These are phyloP conservation scores for Ascochyta koolunga DNA, from an alignment of 2,329 filamentous ascomycete species.

Conservation along the genomic window DNA sequence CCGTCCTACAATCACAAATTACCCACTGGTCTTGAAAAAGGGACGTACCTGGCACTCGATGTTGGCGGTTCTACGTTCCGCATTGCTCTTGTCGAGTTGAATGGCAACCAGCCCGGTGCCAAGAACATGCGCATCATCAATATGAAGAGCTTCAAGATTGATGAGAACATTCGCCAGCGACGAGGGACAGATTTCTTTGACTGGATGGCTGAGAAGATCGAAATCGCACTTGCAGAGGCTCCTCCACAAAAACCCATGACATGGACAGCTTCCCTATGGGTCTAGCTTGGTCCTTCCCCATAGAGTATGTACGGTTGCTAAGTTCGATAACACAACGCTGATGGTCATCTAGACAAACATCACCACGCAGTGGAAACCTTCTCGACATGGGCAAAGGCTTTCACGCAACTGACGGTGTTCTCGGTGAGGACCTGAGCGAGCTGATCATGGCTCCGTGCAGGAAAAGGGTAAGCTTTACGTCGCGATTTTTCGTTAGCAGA, in stretches of 20 bases:
- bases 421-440: conserved; percentile 64
- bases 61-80: conserved; percentile 71
- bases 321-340: conserved; percentile 11
- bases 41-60: conserved; percentile 67
- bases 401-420: conserved; percentile 62
- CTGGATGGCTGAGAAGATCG: conserved; percentile 69
- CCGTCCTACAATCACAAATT: conserved; percentile 69
- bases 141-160: conserved; percentile 62
- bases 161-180: conserved; percentile 61
- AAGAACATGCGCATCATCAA: conserved; percentile 61
- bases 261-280: conserved; percentile 61
- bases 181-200: conserved; percentile 66
- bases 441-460: conserved; percentile 65
- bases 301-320: conserved; percentile 53
- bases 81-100: conserved; percentile 64
- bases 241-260: conserved; percentile 45
- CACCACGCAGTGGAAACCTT: conserved; percentile 61
- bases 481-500: neutral
- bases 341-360: conserved; percentile 58
- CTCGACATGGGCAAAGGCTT: conserved; percentile 71
- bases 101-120: conserved; percentile 52
- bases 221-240: conserved; percentile 56
- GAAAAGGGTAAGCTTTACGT: conserved; percentile 48
- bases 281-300: conserved; percentile 70
- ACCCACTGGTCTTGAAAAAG: conserved; percentile 64